phyloP scores from a whole-genome alignment of 768 basidiomycete species.

The Termitomyces sp. region DNA sequence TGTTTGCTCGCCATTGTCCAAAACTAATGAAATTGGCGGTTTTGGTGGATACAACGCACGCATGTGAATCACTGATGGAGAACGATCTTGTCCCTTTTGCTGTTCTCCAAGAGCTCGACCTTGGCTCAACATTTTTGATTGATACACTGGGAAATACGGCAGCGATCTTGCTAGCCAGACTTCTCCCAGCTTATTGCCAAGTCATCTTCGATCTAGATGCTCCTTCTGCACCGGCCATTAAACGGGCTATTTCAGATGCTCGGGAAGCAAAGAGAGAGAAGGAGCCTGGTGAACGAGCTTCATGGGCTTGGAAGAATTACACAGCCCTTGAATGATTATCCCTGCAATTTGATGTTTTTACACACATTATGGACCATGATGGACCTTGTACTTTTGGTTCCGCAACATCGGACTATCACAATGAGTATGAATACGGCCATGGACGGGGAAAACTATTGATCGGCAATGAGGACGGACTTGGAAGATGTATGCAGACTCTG shows the following conservation, averaged over 20 bases:
- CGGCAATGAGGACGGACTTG: too few relatives aligned
- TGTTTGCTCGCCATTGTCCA: neutral
- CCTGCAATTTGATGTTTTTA: too few relatives aligned
- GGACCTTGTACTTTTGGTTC: too few relatives aligned
- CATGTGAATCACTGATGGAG: neutral
- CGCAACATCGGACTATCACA: too few relatives aligned
- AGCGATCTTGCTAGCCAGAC: neutral
- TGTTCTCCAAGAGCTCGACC: neutral
- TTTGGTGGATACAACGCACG: neutral
- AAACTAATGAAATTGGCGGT: neutral
- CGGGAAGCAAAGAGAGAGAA: neutral
- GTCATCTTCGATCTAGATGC: neutral
- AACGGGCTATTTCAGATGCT: neutral
- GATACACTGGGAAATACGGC: neutral
- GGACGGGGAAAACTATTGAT: too few relatives aligned
- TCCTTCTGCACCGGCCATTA: neutral
- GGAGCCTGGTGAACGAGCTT: too few relatives aligned
- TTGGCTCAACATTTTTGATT: neutral
- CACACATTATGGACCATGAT: too few relatives aligned
- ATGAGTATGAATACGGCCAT: too few relatives aligned
- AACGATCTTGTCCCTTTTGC: neutral
- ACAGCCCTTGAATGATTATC: neutral
- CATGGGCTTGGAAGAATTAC: neutral
- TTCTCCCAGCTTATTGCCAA: neutral
- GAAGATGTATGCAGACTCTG: too few relatives aligned